phyloP scores from a whole-genome alignment of 75 land plant species.

The Pseudotsuga menziesii region DNA sequence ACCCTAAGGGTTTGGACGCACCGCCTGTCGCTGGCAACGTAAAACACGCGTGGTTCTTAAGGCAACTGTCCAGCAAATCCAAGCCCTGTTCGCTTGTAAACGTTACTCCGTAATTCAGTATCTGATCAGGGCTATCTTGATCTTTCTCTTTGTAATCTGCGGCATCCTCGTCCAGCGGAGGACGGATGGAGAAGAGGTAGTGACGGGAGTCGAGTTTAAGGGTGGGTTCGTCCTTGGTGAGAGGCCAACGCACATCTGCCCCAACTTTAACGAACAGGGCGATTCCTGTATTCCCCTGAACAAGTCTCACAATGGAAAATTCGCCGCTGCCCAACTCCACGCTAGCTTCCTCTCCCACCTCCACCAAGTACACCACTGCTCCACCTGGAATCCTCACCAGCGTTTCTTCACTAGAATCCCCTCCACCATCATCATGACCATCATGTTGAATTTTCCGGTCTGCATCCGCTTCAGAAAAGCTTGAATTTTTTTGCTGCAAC shows the following conservation, averaged over 20 bases:
- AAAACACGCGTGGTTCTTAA: constrained; percentile 54
- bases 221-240: constrained; percentile 67
- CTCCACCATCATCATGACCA: too few species aligned
- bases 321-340: constrained; percentile 39
- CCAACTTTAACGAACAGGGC: constrained; percentile 63
- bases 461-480: too few species aligned
- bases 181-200: constrained; percentile 54
- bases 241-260: constrained; percentile 51
- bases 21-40: constrained; percentile 4
- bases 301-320: constrained; percentile 35
- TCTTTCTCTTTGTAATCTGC: constrained; percentile 8
- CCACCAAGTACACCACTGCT: constrained; percentile 58
- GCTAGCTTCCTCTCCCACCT: constrained; percentile 34
- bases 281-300: constrained; percentile 30
- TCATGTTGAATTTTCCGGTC: too few species aligned
- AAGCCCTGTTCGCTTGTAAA: constrained; percentile 19
- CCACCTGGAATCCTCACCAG: constrained; percentile 37
- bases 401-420: constrained; percentile 12
- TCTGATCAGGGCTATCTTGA: constrained; percentile 7
- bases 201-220: constrained; percentile 61
- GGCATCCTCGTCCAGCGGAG: constrained; percentile 28
- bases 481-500: too few species aligned
- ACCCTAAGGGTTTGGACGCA: not conserved
- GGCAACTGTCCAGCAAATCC: constrained; percentile 40
- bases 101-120: constrained; percentile 55